Evolutionary conservation across 495 filamentous ascomycete genomes (phyloP).

Genomic region (Wilcoxina mikolae): DNA sequence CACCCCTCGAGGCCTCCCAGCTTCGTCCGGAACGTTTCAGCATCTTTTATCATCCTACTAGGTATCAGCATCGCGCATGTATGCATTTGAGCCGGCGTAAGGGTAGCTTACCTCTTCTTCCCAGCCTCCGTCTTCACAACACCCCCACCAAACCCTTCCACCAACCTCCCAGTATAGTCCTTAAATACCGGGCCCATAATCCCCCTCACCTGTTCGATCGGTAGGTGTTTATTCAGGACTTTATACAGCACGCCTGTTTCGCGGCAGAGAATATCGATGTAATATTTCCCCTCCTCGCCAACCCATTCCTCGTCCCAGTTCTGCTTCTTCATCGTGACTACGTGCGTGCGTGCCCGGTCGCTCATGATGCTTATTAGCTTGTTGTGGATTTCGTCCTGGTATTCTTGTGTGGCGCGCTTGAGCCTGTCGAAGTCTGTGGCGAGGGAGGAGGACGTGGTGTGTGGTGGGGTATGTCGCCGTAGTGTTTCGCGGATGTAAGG

Average conservation of each 20-base stretch:
- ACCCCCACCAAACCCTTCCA: constrained; percentile 55
- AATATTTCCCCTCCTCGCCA: constrained; percentile 40
- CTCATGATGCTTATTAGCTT: constrained; percentile 96
- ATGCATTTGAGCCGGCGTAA: constrained; percentile 14
- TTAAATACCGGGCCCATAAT: constrained; percentile 87
- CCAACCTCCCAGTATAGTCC: constrained; percentile 73
- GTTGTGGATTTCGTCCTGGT: constrained; percentile 83
- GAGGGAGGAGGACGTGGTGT: constrained; percentile 42
- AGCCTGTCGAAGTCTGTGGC: constrained; percentile 92
- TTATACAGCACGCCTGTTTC: constrained; percentile 80
- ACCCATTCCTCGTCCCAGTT: constrained; percentile 46
- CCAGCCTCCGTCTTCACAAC: constrained; percentile 50
- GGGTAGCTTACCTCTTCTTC: constrained; percentile 51
- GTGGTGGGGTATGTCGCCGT: constrained; percentile 52
- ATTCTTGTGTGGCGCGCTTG: constrained; percentile 74
- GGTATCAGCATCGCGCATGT: constrained; percentile 15
- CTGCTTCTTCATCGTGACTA: constrained; percentile 59
- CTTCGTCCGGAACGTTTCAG: constrained; percentile 56
- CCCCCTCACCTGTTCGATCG: constrained; percentile 58
- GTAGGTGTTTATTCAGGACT: constrained; percentile 71
- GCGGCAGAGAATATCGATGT: constrained; percentile 83
- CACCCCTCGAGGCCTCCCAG: constrained; percentile 71
- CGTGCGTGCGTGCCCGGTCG: constrained; percentile 53
- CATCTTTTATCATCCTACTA: constrained; percentile 62
- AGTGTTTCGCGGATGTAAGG: constrained; percentile 87